Base-by-base conservation (phyloP, 139 green algal genomes). In the Closterium sp. region DNA sequence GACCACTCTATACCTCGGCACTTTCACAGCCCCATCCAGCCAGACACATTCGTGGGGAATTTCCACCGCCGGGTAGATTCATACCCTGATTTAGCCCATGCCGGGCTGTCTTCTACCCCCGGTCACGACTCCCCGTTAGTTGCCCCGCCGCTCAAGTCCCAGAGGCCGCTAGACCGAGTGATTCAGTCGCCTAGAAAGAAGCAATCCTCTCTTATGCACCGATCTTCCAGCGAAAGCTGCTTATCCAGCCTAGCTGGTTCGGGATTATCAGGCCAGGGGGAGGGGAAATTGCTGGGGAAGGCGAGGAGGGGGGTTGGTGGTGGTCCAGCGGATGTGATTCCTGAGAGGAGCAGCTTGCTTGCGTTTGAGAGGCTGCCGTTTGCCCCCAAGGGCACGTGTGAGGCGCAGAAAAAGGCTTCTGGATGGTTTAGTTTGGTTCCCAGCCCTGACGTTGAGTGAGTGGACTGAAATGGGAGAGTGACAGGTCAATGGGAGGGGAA, bases 201-300 rank as follows among this genome's bases (percentile, higher is more conserved):
- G 9, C 85, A 31, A 5, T 87, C 85, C 27, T 32, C 85, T 9
- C 85, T 87, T 21, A 87, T 87, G 85, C n/a, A 30, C 17, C n/a
- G 85, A 4, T 87, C 85, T 87, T 30, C 85, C 85, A 87, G 85
- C 21, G 85, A 87, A 87, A 31, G 22, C 85, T 87, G 85, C 85
- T 24, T 79, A 24, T 79, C 62, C 7, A 79, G 62, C 19, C 17
- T 79, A 79, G 62, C 62, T 27, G 62, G 10, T 27, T 22, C 62
- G 27, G 62, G 62, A 7, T 50, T 50, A 50, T 50, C 38, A 50
- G 38, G 38, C 13, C 38, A 50, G 13, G 38, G 38, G 38, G 38
- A 50, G 38, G 38, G 38, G 38, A 50, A 50, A 50, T 50, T 50
- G 38, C 13, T 50, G 38, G 38, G 38, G 38, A 50, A 9, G 13